Evolutionary conservation across 2,329 filamentous ascomycete species (phyloP), one percentile per base, ranked within the genome.

Genomic region (Fusarium udum): DNA sequence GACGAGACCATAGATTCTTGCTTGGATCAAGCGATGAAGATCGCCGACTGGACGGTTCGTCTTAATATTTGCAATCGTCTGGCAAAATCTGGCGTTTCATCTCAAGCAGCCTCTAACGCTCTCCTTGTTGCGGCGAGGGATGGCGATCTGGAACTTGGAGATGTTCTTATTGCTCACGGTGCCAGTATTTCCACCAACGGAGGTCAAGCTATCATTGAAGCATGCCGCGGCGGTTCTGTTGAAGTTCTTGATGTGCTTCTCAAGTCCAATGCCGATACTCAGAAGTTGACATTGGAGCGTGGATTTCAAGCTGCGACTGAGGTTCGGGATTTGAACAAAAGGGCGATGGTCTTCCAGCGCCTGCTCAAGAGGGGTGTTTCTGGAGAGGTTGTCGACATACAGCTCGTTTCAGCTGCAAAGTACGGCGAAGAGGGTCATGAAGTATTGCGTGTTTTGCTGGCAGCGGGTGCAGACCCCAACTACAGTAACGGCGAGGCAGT

Each of bases 261-360:
- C 2, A 82, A 80, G 31, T 82, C 84, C 4, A 82, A 83, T 31
- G 78, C 75, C 0, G 76, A 83, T 8, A 77, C 84, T 1, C 82
- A 82, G 16, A 83, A 83, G 53, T 76, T 79, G 12, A 87, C 85
- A 0, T 77, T 90, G 7, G 82, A 85, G 36, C 83, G 84, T 43
- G 87, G 85, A 0, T 90, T 90, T 49, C 86, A 89, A 67, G 88
- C 87, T 5, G 87, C 88, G 0, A 88, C 86, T 0, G 85, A 87
- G 59, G 82, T 89, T 4, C 79, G 84, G 4, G 86, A 89, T 64
- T 78, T 90, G 9, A 82, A 82, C 59, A 85, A 83, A 43, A 82
- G 88, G 5, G 85, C 84, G 0, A 82, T 83, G 28, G 81, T 90
- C 6, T 88, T 90, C 49, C 82, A 85, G 58, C 77, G 87, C 5